Evolutionary conservation across 2,329 filamentous ascomycete species (phyloP).

Genomic region (Trichoderma citrinoviride): DNA sequence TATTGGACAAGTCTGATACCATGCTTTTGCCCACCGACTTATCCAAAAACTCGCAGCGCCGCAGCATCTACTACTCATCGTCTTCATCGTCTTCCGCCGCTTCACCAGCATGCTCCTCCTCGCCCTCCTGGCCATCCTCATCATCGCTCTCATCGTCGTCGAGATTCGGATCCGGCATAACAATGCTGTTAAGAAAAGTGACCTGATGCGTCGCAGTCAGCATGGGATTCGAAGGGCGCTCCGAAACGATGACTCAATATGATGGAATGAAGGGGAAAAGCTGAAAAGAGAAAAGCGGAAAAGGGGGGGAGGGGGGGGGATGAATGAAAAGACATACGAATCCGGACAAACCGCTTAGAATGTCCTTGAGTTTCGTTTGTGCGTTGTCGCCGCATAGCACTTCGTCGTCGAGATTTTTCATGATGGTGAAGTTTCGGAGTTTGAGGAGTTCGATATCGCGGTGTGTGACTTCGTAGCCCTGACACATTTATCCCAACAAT

Average conservation of each 20-base stretch:
- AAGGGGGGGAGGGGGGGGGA: no score
- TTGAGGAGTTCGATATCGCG: slow-evolving; percentile 77
- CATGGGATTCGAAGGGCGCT: background rate
- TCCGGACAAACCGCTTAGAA: slow-evolving; percentile 67
- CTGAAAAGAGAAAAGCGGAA: background rate
- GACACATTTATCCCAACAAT: slow-evolving; percentile 7
- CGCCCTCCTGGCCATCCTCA: slow-evolving; percentile 33
- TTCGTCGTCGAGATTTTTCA: slow-evolving; percentile 62
- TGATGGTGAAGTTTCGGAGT: slow-evolving; percentile 74
- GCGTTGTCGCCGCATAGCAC: slow-evolving; percentile 61
- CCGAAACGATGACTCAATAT: no score
- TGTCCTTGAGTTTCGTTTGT: slow-evolving; percentile 61
- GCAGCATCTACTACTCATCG: background rate
- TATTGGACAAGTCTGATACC: background rate
- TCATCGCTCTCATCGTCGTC: slow-evolving; percentile 44
- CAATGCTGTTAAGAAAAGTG: slow-evolving; percentile 67
- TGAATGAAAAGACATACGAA: slow-evolving; percentile 69
- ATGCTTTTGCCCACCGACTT: background rate
- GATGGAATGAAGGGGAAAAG: background rate
- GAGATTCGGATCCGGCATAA: slow-evolving; percentile 64
- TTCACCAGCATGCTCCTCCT: slow-evolving; percentile 12
- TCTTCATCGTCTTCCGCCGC: background rate
- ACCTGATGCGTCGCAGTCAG: slow-evolving; percentile 47
- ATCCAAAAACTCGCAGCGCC: background rate
- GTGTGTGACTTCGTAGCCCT: slow-evolving; percentile 75